These are phyloP conservation scores for Daldinia grandis DNA, from an alignment of 495 filamentous ascomycete genomes.

Conservation along the genomic window DNA sequence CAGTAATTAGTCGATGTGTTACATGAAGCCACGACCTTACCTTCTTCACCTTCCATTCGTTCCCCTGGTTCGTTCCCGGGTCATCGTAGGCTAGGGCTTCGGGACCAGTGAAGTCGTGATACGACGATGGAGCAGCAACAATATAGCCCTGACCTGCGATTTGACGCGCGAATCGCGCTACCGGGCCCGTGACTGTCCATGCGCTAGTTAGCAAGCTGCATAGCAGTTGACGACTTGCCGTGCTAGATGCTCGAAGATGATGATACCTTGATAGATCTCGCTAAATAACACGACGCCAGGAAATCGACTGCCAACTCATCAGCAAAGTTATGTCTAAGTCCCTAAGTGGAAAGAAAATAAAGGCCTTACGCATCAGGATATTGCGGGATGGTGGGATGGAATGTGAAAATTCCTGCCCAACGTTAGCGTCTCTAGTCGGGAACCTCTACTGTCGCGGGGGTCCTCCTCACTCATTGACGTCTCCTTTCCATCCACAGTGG, in stretches of 20 bases:
- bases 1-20: conserved; percentile 6
- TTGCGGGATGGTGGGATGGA: conserved; percentile 82
- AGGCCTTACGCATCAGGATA: conserved; percentile 77
- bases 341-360: conserved; percentile 11
- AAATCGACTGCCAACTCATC: conserved; percentile 65
- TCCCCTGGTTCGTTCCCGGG: conserved; percentile 87
- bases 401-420: conserved; percentile 80
- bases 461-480: conserved; percentile 54
- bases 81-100: conserved; percentile 87
- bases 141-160: conserved; percentile 96
- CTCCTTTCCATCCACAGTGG: conserved; percentile 55
- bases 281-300: conserved; percentile 91
- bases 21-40: conserved; percentile 46
- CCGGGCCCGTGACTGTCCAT: conserved; percentile 83
- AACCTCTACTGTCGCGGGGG: conserved; percentile 1
- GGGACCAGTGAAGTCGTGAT: conserved; percentile 91
- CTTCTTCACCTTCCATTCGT: conserved; percentile 85
- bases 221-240: conserved; percentile 12
- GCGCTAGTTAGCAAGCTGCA: conserved; percentile 28
- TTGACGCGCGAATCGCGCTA: conserved; percentile 88
- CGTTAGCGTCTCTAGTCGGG: conserved; percentile 34
- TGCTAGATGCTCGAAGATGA: conserved; percentile 9
- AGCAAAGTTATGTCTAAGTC: conserved; percentile 32
- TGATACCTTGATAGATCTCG: conserved; percentile 92
- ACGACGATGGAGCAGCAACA: conserved; percentile 86